Percentiles rank a stretch among this genome's conserved stretches.
phyloP scores from a whole-genome alignment of 2,329 filamentous ascomycete genomes.

The Didymella exigua region DNA sequence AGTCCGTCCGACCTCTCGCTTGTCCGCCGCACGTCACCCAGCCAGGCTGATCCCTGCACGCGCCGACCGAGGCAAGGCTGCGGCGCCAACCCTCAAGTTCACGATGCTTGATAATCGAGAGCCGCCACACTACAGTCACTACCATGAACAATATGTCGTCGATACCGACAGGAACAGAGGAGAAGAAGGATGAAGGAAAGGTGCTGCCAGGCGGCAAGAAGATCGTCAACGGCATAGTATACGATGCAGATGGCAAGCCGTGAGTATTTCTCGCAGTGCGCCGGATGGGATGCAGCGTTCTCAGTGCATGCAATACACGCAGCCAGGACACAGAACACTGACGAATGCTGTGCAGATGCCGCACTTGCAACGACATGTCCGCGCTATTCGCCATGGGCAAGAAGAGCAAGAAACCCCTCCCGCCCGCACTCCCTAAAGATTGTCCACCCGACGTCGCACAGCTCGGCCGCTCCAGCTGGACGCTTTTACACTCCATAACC shows the following conservation, averaged over 20 bases:
- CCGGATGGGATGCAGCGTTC: conserved; percentile 5
- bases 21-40: conserved; percentile 7
- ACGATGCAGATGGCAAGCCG: conserved; percentile 85
- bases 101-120: conserved; percentile 30
- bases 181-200: conserved; percentile 36
- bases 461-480: conserved; percentile 90
- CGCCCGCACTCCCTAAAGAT: conserved; percentile 59
- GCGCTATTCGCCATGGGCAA: conserved; percentile 60
- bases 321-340: neutral
- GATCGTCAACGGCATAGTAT: conserved; percentile 72
- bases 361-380: conserved; percentile 68
- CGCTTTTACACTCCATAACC: conserved; percentile 87
- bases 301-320: neutral
- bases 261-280: conserved; percentile 54
- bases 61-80: conserved; percentile 20
- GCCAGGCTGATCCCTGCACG: conserved; percentile 17
- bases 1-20: conserved; percentile 6
- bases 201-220: conserved; percentile 53
- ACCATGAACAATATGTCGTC: conserved; percentile 29
- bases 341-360: conserved; percentile 60
- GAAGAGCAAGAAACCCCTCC: conserved; percentile 26
- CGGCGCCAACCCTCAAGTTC: conserved; percentile 7
- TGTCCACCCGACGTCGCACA: conserved; percentile 90
- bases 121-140: neutral
- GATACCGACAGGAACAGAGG: conserved; percentile 26